Conservation (phyloP, 495 filamentous ascomycete genomes). For the Darksidea phi region DNA sequence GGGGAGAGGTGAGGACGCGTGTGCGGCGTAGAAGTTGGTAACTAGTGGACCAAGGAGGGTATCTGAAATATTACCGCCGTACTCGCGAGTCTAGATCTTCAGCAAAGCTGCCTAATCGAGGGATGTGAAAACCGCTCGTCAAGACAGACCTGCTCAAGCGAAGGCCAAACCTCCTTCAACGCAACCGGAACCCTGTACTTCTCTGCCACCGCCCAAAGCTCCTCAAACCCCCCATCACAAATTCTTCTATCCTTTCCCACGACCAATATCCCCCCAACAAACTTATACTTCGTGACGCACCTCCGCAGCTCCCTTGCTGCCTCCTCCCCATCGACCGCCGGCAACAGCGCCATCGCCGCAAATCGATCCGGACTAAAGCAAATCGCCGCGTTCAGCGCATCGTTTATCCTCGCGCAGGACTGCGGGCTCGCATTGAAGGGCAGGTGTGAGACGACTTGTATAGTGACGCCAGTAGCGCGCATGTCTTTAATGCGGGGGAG, state of each 20-base stretch:
- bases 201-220: slow-evolving; percentile 51
- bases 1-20: slow-evolving; percentile 50
- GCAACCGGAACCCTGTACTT: slow-evolving; percentile 52
- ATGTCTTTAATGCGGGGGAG: slow-evolving; percentile 52
- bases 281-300: slow-evolving; percentile 48
- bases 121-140: neutral
- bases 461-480: slow-evolving; percentile 50
- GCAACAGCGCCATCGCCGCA: slow-evolving; percentile 56
- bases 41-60: slow-evolving; percentile 44
- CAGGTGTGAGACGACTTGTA: slow-evolving; percentile 59
- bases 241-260: slow-evolving; percentile 52
- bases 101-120: slow-evolving; percentile 34
- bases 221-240: slow-evolving; percentile 48
- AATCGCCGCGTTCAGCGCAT: slow-evolving; percentile 54
- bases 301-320: slow-evolving; percentile 53
- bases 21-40: slow-evolving; percentile 49
- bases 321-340: slow-evolving; percentile 49
- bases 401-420: slow-evolving; percentile 51
- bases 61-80: slow-evolving; percentile 19
- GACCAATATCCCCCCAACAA: slow-evolving; percentile 60
- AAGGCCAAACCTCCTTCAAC: slow-evolving; percentile 12
- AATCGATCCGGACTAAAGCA: slow-evolving; percentile 48
- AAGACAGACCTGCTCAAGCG: slow-evolving; percentile 6
- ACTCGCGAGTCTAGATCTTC: slow-evolving; percentile 39
- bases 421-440: slow-evolving; percentile 37